phyloP scores from a whole-genome alignment of 768 basidiomycete genomes.

The Obba rivulosa region DNA sequence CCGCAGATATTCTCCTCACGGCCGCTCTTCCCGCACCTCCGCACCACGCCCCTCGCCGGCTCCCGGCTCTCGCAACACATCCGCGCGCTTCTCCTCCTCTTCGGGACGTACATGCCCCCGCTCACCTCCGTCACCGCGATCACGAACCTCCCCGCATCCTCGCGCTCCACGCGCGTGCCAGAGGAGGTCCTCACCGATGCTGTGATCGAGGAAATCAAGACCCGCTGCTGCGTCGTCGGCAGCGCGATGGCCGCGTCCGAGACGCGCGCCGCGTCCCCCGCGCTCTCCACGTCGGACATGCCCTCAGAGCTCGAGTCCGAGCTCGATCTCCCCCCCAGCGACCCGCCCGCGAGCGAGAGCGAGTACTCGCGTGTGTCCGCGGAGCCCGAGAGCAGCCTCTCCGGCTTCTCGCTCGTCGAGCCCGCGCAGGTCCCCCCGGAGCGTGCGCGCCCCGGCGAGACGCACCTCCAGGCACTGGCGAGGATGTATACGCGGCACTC shows the following conservation, averaged over 20 bases:
- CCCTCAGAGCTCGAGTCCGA: conserved; percentile 35
- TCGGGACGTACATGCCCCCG: conserved; percentile 82
- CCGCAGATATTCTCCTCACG: conserved; percentile 82
- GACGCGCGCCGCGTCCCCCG: conserved; percentile 25
- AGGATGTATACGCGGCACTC: conserved; percentile 73
- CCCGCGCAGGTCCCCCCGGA: conserved; percentile 29
- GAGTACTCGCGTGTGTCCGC: conserved; percentile 51
- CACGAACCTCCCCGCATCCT: conserved; percentile 56
- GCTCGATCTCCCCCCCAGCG: conserved; percentile 43
- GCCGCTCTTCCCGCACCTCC: conserved; percentile 77
- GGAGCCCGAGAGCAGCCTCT: conserved; percentile 43
- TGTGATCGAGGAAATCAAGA: conserved; percentile 88
- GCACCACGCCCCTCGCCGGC: conserved; percentile 88
- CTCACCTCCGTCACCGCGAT: conserved; percentile 64
- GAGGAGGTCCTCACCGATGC: conserved; percentile 73
- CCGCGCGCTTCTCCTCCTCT: conserved; percentile 73
- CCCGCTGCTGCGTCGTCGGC: conserved; percentile 85
- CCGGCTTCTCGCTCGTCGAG: conserved; percentile 56
- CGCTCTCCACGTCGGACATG: conserved; percentile 19
- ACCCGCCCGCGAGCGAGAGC: conserved; percentile 61
- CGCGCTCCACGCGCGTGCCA: conserved; percentile 64
- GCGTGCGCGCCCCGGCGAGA: conserved; percentile 34
- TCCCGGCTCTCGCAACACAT: conserved; percentile 73
- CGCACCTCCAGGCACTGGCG: conserved; percentile 58
- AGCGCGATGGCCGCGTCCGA: conserved; percentile 40